These are phyloP conservation scores for Amaranthus cruentus DNA, from an alignment of 148 eudicot genomes.

Conservation along the genomic window DNA sequence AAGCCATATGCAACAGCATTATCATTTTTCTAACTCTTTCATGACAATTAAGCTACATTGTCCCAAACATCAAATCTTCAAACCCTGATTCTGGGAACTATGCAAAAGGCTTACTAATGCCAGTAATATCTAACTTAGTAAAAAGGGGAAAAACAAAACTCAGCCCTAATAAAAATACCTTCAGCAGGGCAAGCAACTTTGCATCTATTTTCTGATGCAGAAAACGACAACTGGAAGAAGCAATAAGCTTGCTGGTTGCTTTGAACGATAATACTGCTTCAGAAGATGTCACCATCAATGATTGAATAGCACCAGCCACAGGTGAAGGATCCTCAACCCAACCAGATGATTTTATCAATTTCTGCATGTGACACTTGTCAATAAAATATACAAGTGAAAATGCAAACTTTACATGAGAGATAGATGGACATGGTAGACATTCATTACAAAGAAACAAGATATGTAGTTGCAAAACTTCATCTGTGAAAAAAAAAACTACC, in stretches of 20 bases:
- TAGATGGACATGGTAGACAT: neutral
- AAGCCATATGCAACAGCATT: too few relatives aligned
- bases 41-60: too few relatives aligned
- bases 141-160: neutral
- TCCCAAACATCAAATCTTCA: neutral
- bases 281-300: constrained; percentile 46
- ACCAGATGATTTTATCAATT: constrained; percentile 51
- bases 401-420: constrained; percentile 3
- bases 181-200: constrained; percentile 74
- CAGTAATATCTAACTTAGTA: neutral
- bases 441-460: neutral
- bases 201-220: constrained; percentile 64
- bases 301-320: constrained; percentile 55
- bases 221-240: constrained; percentile 64
- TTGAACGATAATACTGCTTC: constrained; percentile 66
- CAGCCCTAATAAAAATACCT: constrained; percentile 41
- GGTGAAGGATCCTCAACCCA: constrained; percentile 93
- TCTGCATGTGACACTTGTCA: constrained; percentile 59
- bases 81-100: neutral
- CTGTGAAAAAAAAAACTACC: neutral
- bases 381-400: constrained; percentile 18
- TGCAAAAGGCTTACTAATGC: neutral
- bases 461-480: neutral
- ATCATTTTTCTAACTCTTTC: too few relatives aligned
- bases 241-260: constrained; percentile 65